Base-by-base conservation (phyloP, 2,329 filamentous ascomycete genomes). In the Diaporthe batatas region DNA sequence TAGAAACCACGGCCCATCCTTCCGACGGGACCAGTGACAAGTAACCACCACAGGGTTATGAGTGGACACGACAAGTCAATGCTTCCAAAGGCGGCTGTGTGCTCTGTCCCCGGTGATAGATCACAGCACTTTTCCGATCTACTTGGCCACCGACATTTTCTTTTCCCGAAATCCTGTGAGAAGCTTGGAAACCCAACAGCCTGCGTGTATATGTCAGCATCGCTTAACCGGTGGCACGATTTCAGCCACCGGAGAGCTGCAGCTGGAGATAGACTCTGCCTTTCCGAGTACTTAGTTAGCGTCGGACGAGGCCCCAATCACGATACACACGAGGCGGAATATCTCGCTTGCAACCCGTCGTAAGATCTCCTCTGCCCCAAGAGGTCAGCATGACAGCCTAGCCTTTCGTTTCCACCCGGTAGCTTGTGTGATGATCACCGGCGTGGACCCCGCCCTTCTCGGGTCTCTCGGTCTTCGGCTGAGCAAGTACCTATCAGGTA, bases 171-270 rank as follows among this genome's bases (percentile, higher is more conserved):
- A 14, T 3, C 23, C n/a, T 18, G 39, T 42, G 14, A 6, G 39
- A 2, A 42, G 18, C 14, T 42, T 42, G 39, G 16, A 42, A 42
- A 18, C 6, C 39, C 39, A 42, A 5, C 12, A 39, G 6, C 5
- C 32, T 14, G 18, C 10, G 32, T 29, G 32, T 18, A 16, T 49
- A 47, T 18, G 39, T 29, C 29, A 72, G n/a, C 57, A 16, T 70
- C 72, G 70, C 72, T 70, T 74, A 72, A 32, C 2, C 14, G 70
- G 72, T 74, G 62, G 29, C 70, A 74, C 72, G 39, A 55, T 55
- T 64, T 59, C 54, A 72, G 72, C 70, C 70, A 74, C 70, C 72
- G 72, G 72, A 72, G 64, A 72, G 57, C 72, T 74, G 72, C 70
- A 74, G 72, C 55, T 36, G 32, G 44, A 32, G 44, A 42, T 55